phyloP scores from a whole-genome alignment of 306 rosid genomes.

The Cicer bijugum region DNA sequence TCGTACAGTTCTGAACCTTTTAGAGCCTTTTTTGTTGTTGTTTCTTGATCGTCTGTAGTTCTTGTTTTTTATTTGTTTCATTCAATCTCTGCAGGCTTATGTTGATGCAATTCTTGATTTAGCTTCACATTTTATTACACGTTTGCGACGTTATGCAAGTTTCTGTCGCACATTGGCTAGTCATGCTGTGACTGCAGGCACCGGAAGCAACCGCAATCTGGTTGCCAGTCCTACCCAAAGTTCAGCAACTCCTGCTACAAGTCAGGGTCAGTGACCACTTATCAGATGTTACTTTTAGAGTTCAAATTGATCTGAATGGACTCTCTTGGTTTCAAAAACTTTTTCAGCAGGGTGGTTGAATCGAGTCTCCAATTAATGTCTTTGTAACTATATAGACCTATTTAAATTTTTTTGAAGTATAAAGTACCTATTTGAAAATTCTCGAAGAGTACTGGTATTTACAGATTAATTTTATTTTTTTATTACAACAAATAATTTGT shows the following conservation, averaged over 20 bases:
- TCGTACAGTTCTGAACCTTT: neutral
- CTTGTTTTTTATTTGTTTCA: conserved; percentile 38
- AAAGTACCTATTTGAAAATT: neutral
- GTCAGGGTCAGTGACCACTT: conserved; percentile 68
- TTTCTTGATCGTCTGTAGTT: conserved; percentile 13
- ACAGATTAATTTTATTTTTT: neutral
- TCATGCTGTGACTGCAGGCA: conserved; percentile 92
- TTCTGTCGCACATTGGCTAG: conserved; percentile 98
- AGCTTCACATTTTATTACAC: conserved; percentile 98
- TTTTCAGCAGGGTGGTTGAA: conserved; percentile 1
- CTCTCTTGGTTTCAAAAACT: neutral
- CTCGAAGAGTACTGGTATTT: neutral
- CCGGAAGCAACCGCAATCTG: conserved; percentile 89
- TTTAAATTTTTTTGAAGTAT: conserved; percentile 1
- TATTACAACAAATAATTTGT: neutral
- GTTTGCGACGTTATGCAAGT: conserved; percentile 97
- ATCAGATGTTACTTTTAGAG: conserved; percentile 12
- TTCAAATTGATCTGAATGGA: neutral
- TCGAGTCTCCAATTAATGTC: conserved; percentile 5
- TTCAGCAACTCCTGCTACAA: conserved; percentile 81
- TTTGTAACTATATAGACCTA: conserved; percentile 5
- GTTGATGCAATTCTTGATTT: conserved; percentile 97
- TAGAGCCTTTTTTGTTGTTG: neutral
- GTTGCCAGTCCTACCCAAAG: conserved; percentile 95
- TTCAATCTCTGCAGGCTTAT: conserved; percentile 72